Percentiles rank a stretch among this genome's conserved stretches.
phyloP scores from a whole-genome alignment of 805 yeast species.

The Candida gorgasii region DNA sequence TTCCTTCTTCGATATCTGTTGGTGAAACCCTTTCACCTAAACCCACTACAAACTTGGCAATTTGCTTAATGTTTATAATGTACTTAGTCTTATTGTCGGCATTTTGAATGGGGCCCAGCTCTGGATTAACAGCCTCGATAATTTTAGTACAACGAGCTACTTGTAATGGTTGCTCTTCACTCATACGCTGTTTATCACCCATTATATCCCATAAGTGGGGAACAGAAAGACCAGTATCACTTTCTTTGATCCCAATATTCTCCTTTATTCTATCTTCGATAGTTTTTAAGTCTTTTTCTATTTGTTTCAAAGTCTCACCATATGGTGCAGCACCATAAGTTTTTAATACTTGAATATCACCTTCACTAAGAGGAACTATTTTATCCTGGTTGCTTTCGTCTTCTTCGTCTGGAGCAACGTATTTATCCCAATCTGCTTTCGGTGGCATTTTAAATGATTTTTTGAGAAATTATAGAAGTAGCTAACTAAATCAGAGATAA shows the following conservation, averaged over 20 bases:
- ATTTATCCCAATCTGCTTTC: slow-evolving; percentile 98
- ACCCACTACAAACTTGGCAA: slow-evolving; percentile 94
- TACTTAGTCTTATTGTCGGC: slow-evolving; percentile 88
- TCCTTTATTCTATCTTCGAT: slow-evolving; percentile 89
- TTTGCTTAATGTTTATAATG: slow-evolving; percentile 95
- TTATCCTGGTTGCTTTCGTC: slow-evolving; percentile 66
- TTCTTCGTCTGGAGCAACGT: slow-evolving; percentile 80
- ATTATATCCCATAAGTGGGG: slow-evolving; percentile 97
- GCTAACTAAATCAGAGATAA: slow-evolving; percentile 1
- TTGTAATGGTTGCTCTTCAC: slow-evolving; percentile 93
- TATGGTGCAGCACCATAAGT: slow-evolving; percentile 98
- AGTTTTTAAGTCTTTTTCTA: slow-evolving; percentile 83
- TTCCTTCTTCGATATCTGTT: slow-evolving; percentile 98
- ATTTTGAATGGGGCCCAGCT: slow-evolving; percentile 41
- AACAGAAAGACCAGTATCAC: slow-evolving; percentile 97
- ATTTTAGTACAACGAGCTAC: slow-evolving; percentile 99
- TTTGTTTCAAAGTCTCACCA: slow-evolving; percentile 72
- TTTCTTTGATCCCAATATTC: slow-evolving; percentile 89
- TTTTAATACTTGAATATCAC: slow-evolving; percentile 95
- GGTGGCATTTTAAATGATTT: slow-evolving; percentile 38
- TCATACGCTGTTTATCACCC: slow-evolving; percentile 92
- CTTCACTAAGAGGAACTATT: slow-evolving; percentile 86
- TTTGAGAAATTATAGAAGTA: slow-evolving; percentile 3
- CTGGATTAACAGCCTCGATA: slow-evolving; percentile 58
- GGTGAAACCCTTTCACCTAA: slow-evolving; percentile 97